Base-by-base conservation (phyloP, 345 rosid species). In the Ailanthus altissimus region DNA sequence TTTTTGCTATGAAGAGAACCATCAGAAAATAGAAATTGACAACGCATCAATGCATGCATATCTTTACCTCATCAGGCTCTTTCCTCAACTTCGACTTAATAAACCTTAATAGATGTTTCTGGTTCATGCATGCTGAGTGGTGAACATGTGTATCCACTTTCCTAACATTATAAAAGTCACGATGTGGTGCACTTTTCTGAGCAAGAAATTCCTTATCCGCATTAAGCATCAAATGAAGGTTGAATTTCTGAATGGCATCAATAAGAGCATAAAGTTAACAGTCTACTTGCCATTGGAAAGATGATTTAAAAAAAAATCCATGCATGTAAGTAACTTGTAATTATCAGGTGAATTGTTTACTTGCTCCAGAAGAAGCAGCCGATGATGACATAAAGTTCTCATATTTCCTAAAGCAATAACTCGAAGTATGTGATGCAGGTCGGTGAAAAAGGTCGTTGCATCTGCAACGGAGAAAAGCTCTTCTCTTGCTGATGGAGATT, bases 61-160 rank as follows among this genome's bases (percentile, higher is more conserved):
- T 40, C 13, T 8, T 66, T 89, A 97, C 99, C 98, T 97, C 99
- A 83, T 91, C 97, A 5, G 98, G 99, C 81, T 97, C 99, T 83
- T 94, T 92, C 85, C 94, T 82, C 86, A 94, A 88, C 81, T 97
- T 97, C 10, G 99, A 97, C 90, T 97, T 97, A 69, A 97, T 97
- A 84, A 97, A 97, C 90, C 98, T 89, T 79, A 97, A 81, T 72
- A 97, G 97, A 83, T 97, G 99, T 79, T 97, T 97, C 91, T 94
- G 99, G 90, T 94, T 94, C 99, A 94, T 97, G 81, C 99, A 97
- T 26, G 99, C 99, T 14, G 99, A 97, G 78, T 97, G 98, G 82
- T 97, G 99, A 72, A 97, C 97, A 80, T 97, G 98, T 4, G 98
- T 97, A 85, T 97, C 99, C 67, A 97, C 99, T 86, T 97, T 97